A percentile compares a stretch with the other conserved stretches of the same genome.
Conservation (phyloP, 164 flowering plant species). For the Berberis thunbergii region DNA sequence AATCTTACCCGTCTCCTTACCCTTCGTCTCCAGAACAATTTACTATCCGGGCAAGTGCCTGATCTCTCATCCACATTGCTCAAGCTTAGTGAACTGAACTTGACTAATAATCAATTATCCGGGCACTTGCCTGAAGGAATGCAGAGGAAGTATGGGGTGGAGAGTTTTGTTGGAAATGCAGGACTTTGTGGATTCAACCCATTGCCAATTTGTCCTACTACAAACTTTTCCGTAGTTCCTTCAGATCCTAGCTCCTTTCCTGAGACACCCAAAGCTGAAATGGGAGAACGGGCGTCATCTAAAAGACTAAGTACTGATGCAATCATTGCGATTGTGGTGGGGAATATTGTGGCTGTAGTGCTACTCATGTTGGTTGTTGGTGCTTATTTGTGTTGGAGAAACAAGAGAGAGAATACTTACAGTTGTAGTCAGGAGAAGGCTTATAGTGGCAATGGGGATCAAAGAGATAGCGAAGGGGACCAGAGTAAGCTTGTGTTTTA, state of each 20-base stretch:
- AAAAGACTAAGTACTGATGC: conserved; percentile 39
- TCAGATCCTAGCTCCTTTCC: conserved; percentile 76
- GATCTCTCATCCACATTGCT: conserved; percentile 23
- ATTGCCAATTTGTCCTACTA: conserved; percentile 48
- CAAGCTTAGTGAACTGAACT: conserved; percentile 39
- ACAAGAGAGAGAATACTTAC: background rate
- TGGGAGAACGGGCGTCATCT: conserved; percentile 7
- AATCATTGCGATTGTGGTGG: conserved; percentile 59
- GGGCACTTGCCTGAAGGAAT: conserved; percentile 46
- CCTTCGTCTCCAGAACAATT: conserved; percentile 62
- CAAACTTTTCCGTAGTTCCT: conserved; percentile 33
- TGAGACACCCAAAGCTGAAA: conserved; percentile 10
- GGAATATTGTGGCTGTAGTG: conserved; percentile 42
- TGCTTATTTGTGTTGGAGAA: conserved; percentile 47
- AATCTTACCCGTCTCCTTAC: conserved; percentile 47
- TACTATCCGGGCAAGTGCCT: conserved; percentile 54
- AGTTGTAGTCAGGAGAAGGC: conserved; percentile 39
- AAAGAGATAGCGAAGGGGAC: conserved; percentile 66
- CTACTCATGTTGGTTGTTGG: conserved; percentile 43
- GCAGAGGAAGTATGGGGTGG: conserved; percentile 31
- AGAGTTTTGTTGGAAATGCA: conserved; percentile 62
- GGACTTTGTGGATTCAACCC: conserved; percentile 62
- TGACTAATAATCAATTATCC: conserved; percentile 65
- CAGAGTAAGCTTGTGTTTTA: conserved; percentile 79
- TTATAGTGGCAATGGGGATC: conserved; percentile 30